phyloP scores from a whole-genome alignment of 176 grass and related monocot genomes.

The Cenchrus fungigraminus region DNA sequence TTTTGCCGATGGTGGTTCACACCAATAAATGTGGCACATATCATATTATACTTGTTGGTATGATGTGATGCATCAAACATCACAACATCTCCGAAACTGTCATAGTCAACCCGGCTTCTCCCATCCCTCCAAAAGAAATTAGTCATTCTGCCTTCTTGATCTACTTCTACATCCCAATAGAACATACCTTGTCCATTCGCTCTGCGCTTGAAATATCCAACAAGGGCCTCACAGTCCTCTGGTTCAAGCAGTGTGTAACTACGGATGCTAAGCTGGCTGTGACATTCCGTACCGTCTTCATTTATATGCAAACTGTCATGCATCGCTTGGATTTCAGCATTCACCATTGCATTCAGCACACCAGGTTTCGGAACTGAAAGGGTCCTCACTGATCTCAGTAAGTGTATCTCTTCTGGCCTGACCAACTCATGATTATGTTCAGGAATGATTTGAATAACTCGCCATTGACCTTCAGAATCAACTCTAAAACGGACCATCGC shows the following conservation, averaged over 20 bases:
- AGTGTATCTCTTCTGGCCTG: constrained; percentile 68
- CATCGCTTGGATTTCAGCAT: constrained; percentile 68
- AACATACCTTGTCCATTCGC: constrained; percentile 68
- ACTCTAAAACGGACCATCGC: constrained; percentile 83
- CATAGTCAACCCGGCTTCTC: constrained; percentile 67
- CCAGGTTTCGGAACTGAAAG: constrained; percentile 73
- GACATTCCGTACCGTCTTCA: constrained; percentile 57
- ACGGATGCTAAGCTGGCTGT: constrained; percentile 56
- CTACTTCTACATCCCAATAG: constrained; percentile 79
- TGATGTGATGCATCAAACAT: constrained; percentile 73
- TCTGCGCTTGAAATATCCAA: constrained; percentile 69
- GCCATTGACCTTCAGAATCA: constrained; percentile 73
- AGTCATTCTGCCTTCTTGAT: constrained; percentile 60
- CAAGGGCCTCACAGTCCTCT: constrained; percentile 54
- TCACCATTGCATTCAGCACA: constrained; percentile 73
- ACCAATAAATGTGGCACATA: constrained; percentile 77
- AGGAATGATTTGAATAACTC: constrained; percentile 73
- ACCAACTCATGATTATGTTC: constrained; percentile 87
- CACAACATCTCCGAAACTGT: constrained; percentile 74
- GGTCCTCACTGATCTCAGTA: constrained; percentile 76
- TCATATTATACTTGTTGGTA: constrained; percentile 70
- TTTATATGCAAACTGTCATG: constrained; percentile 47
- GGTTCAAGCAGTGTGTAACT: constrained; percentile 64
- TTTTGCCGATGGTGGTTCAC: constrained; percentile 77
- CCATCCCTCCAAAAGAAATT: constrained; percentile 83